These are phyloP conservation scores for Selaginella moellendorffii DNA, from an alignment of 75 land plant genomes.

Conservation along the genomic window DNA sequence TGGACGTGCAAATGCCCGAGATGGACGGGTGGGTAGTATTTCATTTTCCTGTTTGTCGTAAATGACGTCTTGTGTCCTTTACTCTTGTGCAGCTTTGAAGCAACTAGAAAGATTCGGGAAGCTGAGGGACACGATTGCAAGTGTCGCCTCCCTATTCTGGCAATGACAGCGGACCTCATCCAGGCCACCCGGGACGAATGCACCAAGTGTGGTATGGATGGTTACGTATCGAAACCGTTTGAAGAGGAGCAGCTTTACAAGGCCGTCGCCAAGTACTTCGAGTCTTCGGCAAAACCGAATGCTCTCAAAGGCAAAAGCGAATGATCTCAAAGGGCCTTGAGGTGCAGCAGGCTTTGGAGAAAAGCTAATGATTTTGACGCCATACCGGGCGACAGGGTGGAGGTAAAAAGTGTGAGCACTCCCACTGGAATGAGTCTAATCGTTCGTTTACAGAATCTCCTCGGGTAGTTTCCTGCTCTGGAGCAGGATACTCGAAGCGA, in stretches of 20 bases:
- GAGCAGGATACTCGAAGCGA: too few species aligned
- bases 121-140: constrained; percentile 28
- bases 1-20: constrained; percentile 99
- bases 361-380: too few species aligned
- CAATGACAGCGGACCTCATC: constrained; percentile 49
- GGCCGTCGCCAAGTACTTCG: constrained; percentile 14
- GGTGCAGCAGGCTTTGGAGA: too few species aligned
- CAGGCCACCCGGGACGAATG: constrained; percentile 38
- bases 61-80: background rate
- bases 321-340: too few species aligned
- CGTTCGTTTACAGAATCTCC: too few species aligned
- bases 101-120: constrained; percentile 46
- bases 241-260: constrained; percentile 30
- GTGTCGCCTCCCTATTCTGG: constrained; percentile 37
- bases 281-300: too few species aligned
- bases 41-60: background rate
- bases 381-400: too few species aligned
- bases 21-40: constrained; percentile 67
- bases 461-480: too few species aligned
- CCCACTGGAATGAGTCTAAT: too few species aligned
- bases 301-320: too few species aligned
- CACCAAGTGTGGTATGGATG: constrained; percentile 39
- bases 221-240: constrained; percentile 29
- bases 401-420: too few species aligned
- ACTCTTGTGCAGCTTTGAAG: constrained; percentile 59